These are phyloP conservation scores for Jackrogersella multiformis DNA, from an alignment of 495 filamentous ascomycete species.

Conservation along the genomic window DNA sequence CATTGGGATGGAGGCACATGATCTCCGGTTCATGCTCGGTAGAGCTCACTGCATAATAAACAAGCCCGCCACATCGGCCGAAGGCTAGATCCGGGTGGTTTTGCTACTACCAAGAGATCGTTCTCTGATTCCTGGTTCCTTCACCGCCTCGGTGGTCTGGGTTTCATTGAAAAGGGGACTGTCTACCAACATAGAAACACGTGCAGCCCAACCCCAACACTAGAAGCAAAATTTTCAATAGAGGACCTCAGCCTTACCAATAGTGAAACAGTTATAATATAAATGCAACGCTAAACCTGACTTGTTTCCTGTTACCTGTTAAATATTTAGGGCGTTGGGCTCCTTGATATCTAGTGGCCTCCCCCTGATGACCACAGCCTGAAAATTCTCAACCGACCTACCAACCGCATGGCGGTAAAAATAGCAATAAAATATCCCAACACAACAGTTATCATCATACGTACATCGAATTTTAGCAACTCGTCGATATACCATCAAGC, in stretches of 20 bases:
- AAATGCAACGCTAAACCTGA: slow-evolving; percentile 6
- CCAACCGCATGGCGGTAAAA: background rate
- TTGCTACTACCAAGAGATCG: background rate
- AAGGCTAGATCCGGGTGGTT: background rate
- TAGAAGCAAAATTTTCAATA: slow-evolving; percentile 9
- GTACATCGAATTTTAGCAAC: background rate
- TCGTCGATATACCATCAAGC: background rate
- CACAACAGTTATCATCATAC: background rate
- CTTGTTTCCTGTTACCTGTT: background rate
- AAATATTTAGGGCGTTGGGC: background rate
- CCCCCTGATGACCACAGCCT: background rate
- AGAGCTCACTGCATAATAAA: slow-evolving; percentile 1
- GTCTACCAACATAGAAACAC: background rate
- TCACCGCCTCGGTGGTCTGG: background rate
- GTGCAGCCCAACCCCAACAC: background rate
- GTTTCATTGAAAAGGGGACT: background rate
- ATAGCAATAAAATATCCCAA: background rate
- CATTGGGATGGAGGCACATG: slow-evolving; percentile 5
- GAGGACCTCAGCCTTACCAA: slow-evolving; percentile 13
- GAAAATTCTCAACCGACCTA: background rate
- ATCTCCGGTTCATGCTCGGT: background rate
- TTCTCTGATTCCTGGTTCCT: background rate
- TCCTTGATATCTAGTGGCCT: slow-evolving; percentile 4
- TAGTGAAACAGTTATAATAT: background rate
- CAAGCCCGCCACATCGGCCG: background rate